Conservation (phyloP, 495 filamentous ascomycete genomes). For the Podospora comata region DNA sequence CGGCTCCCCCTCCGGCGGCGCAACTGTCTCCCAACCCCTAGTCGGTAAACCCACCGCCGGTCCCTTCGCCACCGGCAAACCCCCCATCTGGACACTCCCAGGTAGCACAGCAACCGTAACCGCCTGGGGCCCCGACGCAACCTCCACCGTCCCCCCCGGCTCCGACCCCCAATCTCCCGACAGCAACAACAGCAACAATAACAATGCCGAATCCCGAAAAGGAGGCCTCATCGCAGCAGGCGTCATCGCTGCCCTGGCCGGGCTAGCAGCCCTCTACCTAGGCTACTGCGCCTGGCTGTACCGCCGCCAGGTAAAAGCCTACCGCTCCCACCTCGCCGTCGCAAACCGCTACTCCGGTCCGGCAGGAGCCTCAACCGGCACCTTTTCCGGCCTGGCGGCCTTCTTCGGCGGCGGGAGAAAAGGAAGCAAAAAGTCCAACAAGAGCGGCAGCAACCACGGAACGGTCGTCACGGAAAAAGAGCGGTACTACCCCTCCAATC, state of each 20-base stretch:
- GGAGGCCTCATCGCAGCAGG: conserved; percentile 60
- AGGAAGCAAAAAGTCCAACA: conserved; percentile 27
- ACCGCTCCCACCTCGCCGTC: conserved; percentile 60
- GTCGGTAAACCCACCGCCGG: conserved; percentile 59
- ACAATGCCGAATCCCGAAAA: background rate
- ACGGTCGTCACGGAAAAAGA: conserved; percentile 21
- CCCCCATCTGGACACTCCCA: conserved; percentile 63
- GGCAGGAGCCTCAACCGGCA: conserved; percentile 11
- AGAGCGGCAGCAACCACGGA: conserved; percentile 8
- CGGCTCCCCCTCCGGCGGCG: conserved; percentile 57
- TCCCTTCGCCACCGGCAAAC: conserved; percentile 64
- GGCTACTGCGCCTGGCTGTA: conserved; percentile 72
- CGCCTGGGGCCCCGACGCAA: conserved; percentile 32
- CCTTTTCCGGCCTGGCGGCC: conserved; percentile 17
- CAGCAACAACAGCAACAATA: no score
- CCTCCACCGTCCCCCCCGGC: conserved; percentile 29
- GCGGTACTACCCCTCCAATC: conserved; percentile 13
- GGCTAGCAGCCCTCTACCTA: conserved; percentile 58
- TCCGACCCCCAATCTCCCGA: background rate
- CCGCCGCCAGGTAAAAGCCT: conserved; percentile 58
- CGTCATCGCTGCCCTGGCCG: conserved; percentile 58
- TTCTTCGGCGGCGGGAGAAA: conserved; percentile 24
- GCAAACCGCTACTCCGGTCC: conserved; percentile 40
- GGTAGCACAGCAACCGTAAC: conserved; percentile 57
- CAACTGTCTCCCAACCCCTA: conserved; percentile 64